A percentile compares a stretch with the other conserved stretches of the same genome.
These are phyloP conservation scores for Nakaseomyces sp. DNA, from an alignment of 1,139 yeast genomes.

Conservation along the genomic window DNA sequence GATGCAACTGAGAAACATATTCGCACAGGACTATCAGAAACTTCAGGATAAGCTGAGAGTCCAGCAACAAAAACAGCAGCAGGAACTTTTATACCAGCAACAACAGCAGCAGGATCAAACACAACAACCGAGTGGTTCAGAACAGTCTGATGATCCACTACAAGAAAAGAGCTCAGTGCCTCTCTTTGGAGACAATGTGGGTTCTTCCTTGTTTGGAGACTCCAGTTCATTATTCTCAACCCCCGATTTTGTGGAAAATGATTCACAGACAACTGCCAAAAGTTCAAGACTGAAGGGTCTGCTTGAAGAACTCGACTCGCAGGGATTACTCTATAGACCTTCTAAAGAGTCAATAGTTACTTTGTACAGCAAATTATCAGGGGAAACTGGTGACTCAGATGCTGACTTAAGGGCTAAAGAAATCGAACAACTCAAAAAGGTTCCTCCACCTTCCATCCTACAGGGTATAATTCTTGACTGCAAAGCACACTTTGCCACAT, in stretches of 20 bases:
- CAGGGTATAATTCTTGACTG: slow-evolving; percentile 27
- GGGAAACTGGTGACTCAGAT: slow-evolving; percentile 8
- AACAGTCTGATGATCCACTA: neutral
- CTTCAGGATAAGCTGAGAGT: slow-evolving; percentile 23
- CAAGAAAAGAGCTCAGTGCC: slow-evolving; percentile 15
- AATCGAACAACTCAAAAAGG: slow-evolving; percentile 5
- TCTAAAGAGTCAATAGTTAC: slow-evolving; percentile 25
- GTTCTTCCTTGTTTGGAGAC: slow-evolving; percentile 23
- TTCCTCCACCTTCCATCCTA: slow-evolving; percentile 24
- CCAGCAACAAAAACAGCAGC: slow-evolving; percentile 16
- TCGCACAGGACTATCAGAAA: slow-evolving; percentile 30
- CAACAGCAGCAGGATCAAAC: slow-evolving; percentile 20
- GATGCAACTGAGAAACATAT: slow-evolving; percentile 34
- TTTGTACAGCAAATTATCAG: slow-evolving; percentile 19
- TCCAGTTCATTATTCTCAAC: slow-evolving; percentile 11
- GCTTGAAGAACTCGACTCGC: slow-evolving; percentile 20
- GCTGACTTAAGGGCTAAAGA: slow-evolving; percentile 6
- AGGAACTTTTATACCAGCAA: slow-evolving; percentile 11
- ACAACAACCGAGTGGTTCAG: slow-evolving; percentile 8
- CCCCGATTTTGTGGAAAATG: slow-evolving; percentile 16
- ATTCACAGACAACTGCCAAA: slow-evolving; percentile 7
- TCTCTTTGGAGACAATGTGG: slow-evolving; percentile 16
- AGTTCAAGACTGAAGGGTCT: slow-evolving; percentile 16
- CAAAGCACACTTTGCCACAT: slow-evolving; percentile 26
- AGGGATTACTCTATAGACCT: slow-evolving; percentile 22